Evolutionary conservation across 805 yeast species (phyloP).

Genomic region (Spathaspora girioi): DNA sequence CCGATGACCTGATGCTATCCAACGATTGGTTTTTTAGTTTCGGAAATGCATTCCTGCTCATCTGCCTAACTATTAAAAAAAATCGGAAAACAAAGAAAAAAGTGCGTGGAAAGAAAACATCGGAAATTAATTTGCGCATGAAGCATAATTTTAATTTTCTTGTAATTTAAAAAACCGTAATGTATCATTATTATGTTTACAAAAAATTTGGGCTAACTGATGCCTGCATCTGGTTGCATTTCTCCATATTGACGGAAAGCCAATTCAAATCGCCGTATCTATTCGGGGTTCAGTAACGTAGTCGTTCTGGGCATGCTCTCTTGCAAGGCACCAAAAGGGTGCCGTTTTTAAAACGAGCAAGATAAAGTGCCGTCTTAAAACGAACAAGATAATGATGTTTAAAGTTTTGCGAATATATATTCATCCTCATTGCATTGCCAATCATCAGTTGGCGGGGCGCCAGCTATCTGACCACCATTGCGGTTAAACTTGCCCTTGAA

Average conservation of each 20-base stretch:
- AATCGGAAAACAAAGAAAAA: not conserved
- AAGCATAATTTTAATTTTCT: not conserved
- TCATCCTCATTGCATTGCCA: no score
- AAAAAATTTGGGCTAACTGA: not conserved
- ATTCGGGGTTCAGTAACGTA: not conserved
- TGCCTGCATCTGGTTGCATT: not conserved
- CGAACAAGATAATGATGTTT: no score
- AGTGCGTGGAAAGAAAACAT: not conserved
- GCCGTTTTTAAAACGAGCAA: no score
- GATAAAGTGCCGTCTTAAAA: no score
- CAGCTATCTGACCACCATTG: no score
- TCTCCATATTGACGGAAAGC: not conserved
- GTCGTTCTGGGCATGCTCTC: not conserved
- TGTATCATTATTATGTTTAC: not conserved
- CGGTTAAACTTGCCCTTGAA: not conserved
- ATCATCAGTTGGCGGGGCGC: no score
- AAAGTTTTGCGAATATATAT: no score
- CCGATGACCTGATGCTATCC: not conserved
- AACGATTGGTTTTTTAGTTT: not conserved
- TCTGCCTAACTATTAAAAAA: not conserved
- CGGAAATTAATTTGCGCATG: not conserved
- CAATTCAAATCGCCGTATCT: not conserved
- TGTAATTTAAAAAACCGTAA: not conserved
- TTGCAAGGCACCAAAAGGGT: not conserved
- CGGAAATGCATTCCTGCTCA: not conserved